Conservation (phyloP, 371 early-diverging fungal species). For the Chytridiales sp. region DNA sequence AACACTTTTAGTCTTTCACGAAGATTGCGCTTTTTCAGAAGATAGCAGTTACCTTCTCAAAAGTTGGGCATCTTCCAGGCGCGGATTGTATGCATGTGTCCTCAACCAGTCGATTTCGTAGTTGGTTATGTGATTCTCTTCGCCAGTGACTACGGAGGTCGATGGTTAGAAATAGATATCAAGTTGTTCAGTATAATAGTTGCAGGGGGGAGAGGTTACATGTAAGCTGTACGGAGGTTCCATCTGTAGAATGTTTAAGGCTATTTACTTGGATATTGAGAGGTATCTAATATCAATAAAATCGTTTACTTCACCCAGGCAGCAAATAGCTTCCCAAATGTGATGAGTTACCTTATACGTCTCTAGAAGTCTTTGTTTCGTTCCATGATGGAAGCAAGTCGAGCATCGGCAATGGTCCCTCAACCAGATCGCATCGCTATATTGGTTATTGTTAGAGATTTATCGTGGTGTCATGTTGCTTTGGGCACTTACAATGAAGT, state of each 20-base stretch:
- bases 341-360: conserved; percentile 49
- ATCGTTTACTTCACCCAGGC: neutral
- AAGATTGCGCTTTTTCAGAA: neutral
- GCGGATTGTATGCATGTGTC: conserved; percentile 72
- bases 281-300: conserved; percentile 51
- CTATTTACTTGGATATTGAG: conserved; percentile 61
- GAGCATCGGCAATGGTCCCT: conserved; percentile 85
- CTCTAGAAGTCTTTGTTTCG: conserved; percentile 77
- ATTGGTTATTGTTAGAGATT: too few relatives aligned
- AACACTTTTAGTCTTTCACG: neutral
- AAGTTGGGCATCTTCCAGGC: conserved; percentile 16
- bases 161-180: conserved; percentile 1
- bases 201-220: conserved; percentile 12
- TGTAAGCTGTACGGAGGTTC: conserved; percentile 14
- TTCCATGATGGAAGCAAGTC: conserved; percentile 73
- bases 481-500: too few relatives aligned
- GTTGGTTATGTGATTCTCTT: conserved; percentile 60
- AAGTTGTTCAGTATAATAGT: conserved; percentile 39
- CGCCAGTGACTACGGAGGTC: conserved; percentile 21
- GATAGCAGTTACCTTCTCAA: conserved; percentile 45
- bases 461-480: too few relatives aligned
- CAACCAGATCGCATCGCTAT: conserved; percentile 68
- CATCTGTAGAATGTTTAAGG: conserved; percentile 35
- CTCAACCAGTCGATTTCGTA: conserved; percentile 69
- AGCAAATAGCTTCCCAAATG: neutral